Evolutionary conservation across 176 grass and related monocot genomes (phyloP).

Genomic region (Lolium rigidum): DNA sequence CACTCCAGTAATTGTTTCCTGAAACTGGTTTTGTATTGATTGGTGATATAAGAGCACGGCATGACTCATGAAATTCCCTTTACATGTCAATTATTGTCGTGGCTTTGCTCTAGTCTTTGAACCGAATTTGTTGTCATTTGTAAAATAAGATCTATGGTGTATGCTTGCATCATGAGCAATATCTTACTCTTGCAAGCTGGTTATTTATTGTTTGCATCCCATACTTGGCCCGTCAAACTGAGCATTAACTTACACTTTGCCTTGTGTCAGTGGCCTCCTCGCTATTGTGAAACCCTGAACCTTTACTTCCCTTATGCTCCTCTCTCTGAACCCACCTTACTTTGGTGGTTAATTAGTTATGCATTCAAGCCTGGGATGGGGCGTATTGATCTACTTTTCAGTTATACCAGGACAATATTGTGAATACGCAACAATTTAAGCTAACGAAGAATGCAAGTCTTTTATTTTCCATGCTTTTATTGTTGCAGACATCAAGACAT

Average conservation of each 20-base stretch:
- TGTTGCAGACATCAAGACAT: neutral
- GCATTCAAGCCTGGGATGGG: neutral
- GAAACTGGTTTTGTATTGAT: neutral
- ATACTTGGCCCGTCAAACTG: neutral
- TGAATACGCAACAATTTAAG: neutral
- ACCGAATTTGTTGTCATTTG: neutral
- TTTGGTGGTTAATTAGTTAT: neutral
- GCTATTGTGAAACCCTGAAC: neutral
- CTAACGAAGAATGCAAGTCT: neutral
- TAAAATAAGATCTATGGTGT: neutral
- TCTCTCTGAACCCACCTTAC: neutral
- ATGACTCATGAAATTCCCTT: neutral
- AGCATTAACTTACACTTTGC: neutral
- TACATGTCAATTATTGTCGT: neutral
- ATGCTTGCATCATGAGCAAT: neutral
- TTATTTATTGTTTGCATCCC: neutral
- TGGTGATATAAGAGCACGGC: neutral
- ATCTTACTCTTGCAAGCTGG: neutral
- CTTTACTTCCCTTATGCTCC: neutral
- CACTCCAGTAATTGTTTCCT: neutral
- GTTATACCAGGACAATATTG: neutral
- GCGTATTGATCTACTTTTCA: neutral
- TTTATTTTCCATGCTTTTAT: neutral
- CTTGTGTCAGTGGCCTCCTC: neutral
- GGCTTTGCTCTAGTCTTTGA: neutral